Conservation (phyloP, 169 alveolate genomes). For the Eimeria acervulina region DNA sequence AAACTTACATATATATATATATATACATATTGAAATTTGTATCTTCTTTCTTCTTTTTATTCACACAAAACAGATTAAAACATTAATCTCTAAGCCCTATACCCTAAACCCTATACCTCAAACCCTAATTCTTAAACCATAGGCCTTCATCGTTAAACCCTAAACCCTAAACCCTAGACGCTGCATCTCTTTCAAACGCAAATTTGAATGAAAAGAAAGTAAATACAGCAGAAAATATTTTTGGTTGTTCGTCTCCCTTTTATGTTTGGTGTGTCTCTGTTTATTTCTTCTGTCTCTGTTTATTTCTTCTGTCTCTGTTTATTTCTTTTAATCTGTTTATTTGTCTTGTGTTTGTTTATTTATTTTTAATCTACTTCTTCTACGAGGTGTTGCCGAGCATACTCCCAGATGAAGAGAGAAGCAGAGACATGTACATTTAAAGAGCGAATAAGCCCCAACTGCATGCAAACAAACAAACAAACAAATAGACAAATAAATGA, state of each 20-base stretch:
- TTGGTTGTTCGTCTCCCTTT: neutral
- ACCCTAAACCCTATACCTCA: neutral
- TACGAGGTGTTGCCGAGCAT: conserved; percentile 88
- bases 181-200: neutral
- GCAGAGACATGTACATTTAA: conserved; percentile 97
- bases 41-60: too few relatives aligned
- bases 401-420: conserved; percentile 94
- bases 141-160: too few relatives aligned
- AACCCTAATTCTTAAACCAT: neutral
- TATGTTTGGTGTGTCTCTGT: too few relatives aligned
- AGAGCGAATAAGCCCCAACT: conserved; percentile 94
- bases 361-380: neutral
- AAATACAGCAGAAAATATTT: neutral
- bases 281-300: too few relatives aligned
- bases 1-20: too few relatives aligned
- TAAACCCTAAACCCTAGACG: too few relatives aligned
- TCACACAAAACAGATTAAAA: neutral
- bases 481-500: too few relatives aligned
- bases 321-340: too few relatives aligned
- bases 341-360: too few relatives aligned
- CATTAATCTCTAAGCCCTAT: neutral
- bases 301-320: too few relatives aligned
- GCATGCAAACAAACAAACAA: too few relatives aligned
- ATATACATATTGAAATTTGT: too few relatives aligned
- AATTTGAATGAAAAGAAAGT: neutral